Percentiles rank a stretch among this genome's conserved stretches.
Conservation (phyloP, 2,329 filamentous ascomycete genomes). For the Magnaporthiopsis poae region DNA sequence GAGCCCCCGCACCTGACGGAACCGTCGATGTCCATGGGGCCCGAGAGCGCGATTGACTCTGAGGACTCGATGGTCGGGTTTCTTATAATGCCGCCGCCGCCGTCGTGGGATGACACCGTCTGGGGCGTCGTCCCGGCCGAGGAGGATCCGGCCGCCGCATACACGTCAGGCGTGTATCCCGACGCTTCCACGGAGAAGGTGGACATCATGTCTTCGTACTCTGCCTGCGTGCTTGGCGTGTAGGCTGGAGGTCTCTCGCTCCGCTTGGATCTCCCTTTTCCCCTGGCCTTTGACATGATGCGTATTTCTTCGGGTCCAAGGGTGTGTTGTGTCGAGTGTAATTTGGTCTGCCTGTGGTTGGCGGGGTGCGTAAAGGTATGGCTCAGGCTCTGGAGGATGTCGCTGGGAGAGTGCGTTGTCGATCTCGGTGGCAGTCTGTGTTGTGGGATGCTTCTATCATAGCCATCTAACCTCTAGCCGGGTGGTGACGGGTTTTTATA, state of each 20-base stretch:
- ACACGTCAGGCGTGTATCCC: neutral
- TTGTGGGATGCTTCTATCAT: no score
- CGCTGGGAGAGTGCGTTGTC: no score
- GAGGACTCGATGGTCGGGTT: conserved; percentile 33
- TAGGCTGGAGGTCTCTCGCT: neutral
- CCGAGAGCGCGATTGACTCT: conserved; percentile 28
- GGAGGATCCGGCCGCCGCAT: neutral
- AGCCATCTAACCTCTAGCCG: no score
- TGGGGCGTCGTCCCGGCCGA: neutral
- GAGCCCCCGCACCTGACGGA: conserved; percentile 36
- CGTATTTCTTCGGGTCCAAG: no score
- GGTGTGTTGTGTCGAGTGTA: no score
- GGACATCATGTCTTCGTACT: conserved; percentile 13
- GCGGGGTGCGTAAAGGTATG: no score
- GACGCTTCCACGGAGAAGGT: conserved; percentile 9
- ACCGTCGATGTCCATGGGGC: conserved; percentile 37
- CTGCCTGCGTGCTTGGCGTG: conserved; percentile 3
- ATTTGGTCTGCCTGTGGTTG: no score
- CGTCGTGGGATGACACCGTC: conserved; percentile 5
- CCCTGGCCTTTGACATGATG: conserved; percentile 7
- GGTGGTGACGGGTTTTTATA: no score
- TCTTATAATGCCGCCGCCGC: conserved; percentile 18
- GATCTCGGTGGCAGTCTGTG: no score
- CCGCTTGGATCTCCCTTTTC: conserved; percentile 10
- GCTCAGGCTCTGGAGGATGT: no score